These are phyloP conservation scores for Gossypium mustelinum DNA, from an alignment of 345 rosid species.

Conservation along the genomic window DNA sequence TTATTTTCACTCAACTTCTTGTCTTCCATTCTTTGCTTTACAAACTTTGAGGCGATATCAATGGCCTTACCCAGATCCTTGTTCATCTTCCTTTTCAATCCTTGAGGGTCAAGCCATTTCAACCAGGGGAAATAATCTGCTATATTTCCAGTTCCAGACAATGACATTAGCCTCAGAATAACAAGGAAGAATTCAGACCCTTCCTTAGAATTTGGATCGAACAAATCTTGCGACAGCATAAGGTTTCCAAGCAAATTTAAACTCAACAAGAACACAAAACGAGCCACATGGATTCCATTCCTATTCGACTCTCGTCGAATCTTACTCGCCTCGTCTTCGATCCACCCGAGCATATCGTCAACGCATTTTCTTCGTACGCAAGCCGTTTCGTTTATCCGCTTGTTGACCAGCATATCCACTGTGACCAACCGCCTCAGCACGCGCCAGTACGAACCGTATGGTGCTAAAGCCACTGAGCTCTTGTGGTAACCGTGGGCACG, in stretches of 20 bases:
- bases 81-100: constrained; percentile 43
- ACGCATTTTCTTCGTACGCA: constrained; percentile 37
- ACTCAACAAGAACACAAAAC: constrained; percentile 35
- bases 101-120: constrained; percentile 48
- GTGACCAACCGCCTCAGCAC: constrained; percentile 38
- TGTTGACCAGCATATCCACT: constrained; percentile 42
- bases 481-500: constrained; percentile 32
- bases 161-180: constrained; percentile 32
- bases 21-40: constrained; percentile 34
- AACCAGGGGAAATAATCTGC: constrained; percentile 44
- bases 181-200: constrained; percentile 29
- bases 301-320: neutral
- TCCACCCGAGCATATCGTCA: constrained; percentile 42
- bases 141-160: constrained; percentile 36
- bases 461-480: constrained; percentile 48
- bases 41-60: constrained; percentile 37
- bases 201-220: constrained; percentile 36
- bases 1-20: constrained; percentile 2
- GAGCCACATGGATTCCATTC: constrained; percentile 31
- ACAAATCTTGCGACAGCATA: constrained; percentile 48
- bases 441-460: constrained; percentile 55
- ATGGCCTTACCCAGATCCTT: constrained; percentile 48
- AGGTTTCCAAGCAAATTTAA: constrained; percentile 53
- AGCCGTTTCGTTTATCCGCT: constrained; percentile 38
- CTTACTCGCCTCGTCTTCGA: constrained; percentile 31